phyloP scores from a whole-genome alignment of 2,329 filamentous ascomycete species.

The Arthroderma sp. region DNA sequence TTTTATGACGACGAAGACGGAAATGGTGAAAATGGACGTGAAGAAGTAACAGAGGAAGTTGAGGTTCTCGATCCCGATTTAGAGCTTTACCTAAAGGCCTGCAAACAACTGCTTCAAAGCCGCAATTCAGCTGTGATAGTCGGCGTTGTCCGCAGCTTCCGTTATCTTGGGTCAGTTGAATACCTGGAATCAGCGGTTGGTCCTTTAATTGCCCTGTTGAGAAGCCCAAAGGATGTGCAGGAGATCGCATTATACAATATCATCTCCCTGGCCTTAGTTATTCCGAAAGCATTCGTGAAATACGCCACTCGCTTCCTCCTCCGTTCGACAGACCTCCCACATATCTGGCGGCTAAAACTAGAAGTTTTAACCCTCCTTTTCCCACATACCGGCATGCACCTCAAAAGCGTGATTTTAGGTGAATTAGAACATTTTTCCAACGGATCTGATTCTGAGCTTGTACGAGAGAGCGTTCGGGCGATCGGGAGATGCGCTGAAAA shows the following conservation, averaged over 20 bases:
- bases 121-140: constrained; percentile 88
- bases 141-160: constrained; percentile 71
- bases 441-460: constrained; percentile 58
- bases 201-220: constrained; percentile 71
- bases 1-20: constrained; percentile 66
- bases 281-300: constrained; percentile 69
- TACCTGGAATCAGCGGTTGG: constrained; percentile 66
- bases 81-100: constrained; percentile 62
- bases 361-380: constrained; percentile 87
- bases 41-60: constrained; percentile 39
- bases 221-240: constrained; percentile 75
- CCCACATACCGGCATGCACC: constrained; percentile 59
- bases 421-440: constrained; percentile 90
- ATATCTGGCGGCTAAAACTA: constrained; percentile 83
- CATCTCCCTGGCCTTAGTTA: constrained; percentile 71
- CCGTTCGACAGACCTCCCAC: constrained; percentile 60
- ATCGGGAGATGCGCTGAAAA: constrained; percentile 87
- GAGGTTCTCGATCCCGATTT: constrained; percentile 66
- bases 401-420: constrained; percentile 76
- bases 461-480: constrained; percentile 79
- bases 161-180: constrained; percentile 66
- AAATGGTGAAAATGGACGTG: constrained; percentile 27
- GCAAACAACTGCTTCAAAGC: constrained; percentile 75
- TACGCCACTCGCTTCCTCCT: constrained; percentile 86
- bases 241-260: constrained; percentile 88